Percentiles rank a stretch among this genome's conserved stretches.
These are phyloP conservation scores for Prunus kanzakura DNA, from an alignment of 306 rosid species.

Conservation along the genomic window DNA sequence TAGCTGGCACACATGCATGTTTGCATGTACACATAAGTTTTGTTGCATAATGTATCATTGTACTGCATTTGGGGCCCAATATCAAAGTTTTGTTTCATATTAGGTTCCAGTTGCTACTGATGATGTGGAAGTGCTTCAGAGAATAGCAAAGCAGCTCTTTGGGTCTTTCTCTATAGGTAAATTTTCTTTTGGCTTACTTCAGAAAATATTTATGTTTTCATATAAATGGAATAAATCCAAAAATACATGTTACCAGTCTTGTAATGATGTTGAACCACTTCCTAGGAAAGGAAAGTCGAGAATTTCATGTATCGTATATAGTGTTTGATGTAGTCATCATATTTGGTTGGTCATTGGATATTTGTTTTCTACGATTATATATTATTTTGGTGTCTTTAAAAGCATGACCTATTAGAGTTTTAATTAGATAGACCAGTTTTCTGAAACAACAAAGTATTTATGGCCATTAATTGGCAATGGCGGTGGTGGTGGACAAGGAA, in stretches of 20 bases:
- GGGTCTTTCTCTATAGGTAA: conserved; percentile 74
- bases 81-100: conserved; percentile 21
- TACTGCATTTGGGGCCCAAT: conserved; percentile 24
- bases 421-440: neutral
- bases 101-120: conserved; percentile 91
- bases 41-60: conserved; percentile 6
- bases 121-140: conserved; percentile 75
- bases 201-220: neutral
- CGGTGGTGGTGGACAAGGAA: neutral
- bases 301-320: neutral
- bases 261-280: conserved; percentile 5
- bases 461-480: neutral
- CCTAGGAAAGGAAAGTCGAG: neutral
- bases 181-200: conserved; percentile 5
- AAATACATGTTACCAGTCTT: neutral
- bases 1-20: neutral
- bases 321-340: neutral
- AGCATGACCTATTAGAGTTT: neutral
- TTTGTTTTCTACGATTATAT: neutral
- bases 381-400: neutral
- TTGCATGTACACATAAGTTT: neutral
- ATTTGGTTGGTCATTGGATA: neutral
- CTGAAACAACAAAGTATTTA: neutral
- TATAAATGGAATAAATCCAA: neutral
- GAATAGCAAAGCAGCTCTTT: conserved; percentile 70